Evolutionary conservation across 2,329 filamentous ascomycete species (phyloP).

Genomic region (Colletotrichum sojae): DNA sequence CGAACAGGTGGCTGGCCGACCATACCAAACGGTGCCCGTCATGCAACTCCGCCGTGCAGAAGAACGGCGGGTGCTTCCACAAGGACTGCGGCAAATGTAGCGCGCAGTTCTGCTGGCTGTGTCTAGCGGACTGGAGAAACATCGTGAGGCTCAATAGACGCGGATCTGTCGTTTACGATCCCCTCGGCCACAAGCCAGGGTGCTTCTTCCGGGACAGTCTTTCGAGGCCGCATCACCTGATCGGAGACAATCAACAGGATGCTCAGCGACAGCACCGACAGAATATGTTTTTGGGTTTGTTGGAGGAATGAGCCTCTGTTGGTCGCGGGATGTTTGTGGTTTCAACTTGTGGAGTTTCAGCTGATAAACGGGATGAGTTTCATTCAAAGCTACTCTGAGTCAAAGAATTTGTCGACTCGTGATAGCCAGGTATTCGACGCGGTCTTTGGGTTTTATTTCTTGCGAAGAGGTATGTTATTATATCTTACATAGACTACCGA

Average conservation of each 20-base stretch:
- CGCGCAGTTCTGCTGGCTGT: constrained; percentile 54
- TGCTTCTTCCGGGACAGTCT: neutral
- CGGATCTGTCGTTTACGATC: neutral
- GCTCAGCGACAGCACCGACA: neutral
- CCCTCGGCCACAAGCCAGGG: neutral
- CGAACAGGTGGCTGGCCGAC: constrained; percentile 41
- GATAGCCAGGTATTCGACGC: too few species aligned
- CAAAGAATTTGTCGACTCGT: too few species aligned
- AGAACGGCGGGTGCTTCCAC: constrained; percentile 55
- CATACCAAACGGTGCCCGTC: constrained; percentile 46
- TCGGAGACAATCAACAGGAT: neutral
- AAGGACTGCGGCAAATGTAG: constrained; percentile 57
- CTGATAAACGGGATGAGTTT: too few species aligned
- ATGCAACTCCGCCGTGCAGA: constrained; percentile 45
- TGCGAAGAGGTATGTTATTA: too few species aligned
- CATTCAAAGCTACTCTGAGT: too few species aligned
- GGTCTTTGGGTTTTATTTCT: too few species aligned
- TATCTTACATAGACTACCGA: too few species aligned
- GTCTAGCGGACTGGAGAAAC: constrained; percentile 44
- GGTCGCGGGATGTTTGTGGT: too few species aligned
- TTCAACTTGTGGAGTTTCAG: too few species aligned
- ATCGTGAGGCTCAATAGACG: constrained; percentile 7
- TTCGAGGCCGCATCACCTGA: neutral
- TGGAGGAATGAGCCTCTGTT: too few species aligned
- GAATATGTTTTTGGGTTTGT: neutral